Evolutionary conservation across 768 basidiomycete genomes (phyloP).

Genomic region (Neoboletus brunneissimus): DNA sequence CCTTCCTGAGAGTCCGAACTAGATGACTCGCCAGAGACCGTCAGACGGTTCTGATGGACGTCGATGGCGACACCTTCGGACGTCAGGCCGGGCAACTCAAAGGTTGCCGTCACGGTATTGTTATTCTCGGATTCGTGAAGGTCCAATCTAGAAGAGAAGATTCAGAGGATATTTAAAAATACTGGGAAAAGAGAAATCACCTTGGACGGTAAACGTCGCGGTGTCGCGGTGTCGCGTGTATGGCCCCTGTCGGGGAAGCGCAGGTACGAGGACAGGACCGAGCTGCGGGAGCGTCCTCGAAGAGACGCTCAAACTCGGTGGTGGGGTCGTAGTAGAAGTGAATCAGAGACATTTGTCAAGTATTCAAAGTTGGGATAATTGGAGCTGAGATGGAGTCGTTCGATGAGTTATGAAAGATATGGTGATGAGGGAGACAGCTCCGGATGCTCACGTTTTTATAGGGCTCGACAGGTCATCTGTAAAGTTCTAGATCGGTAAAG

Average conservation of each 20-base stretch:
- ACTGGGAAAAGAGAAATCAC: neutral
- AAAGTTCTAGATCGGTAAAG: neutral
- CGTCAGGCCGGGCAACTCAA: conserved; percentile 55
- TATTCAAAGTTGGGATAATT: neutral
- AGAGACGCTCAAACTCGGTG: conserved; percentile 6
- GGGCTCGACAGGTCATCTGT: neutral
- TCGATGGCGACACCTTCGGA: conserved; percentile 49
- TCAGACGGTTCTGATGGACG: conserved; percentile 45
- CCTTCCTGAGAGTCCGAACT: conserved; percentile 34
- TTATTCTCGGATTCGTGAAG: conserved; percentile 42
- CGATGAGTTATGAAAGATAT: neutral
- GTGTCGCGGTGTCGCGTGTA: neutral
- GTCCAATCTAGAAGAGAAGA: conserved; percentile 38
- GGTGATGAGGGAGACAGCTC: neutral
- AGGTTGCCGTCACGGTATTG: conserved; percentile 47
- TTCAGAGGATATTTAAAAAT: neutral
- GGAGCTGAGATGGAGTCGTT: neutral
- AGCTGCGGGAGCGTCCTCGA: conserved; percentile 24
- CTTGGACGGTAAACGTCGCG: conserved; percentile 15
- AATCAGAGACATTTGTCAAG: neutral
- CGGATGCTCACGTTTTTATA: conserved; percentile 3
- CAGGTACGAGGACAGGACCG: conserved; percentile 3
- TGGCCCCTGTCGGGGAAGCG: neutral
- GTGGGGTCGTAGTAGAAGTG: conserved; percentile 2
- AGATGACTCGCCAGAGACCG: conserved; percentile 44